Percentiles rank a stretch among this genome's conserved stretches.
These are phyloP conservation scores for Picochlorum sp. DNA, from an alignment of 139 green algal genomes.

Conservation along the genomic window DNA sequence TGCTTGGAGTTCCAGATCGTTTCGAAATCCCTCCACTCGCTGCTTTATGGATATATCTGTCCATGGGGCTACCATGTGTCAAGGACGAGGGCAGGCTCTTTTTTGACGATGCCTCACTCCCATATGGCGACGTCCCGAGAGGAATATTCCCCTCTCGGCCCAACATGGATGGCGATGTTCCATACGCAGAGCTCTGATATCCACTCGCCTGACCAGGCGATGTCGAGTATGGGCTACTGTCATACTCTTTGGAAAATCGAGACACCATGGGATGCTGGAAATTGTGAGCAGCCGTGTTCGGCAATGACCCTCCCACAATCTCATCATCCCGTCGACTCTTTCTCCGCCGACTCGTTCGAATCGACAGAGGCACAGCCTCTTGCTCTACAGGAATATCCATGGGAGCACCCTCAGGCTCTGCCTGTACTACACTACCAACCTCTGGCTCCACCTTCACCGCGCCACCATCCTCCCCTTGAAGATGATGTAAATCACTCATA, in stretches of 20 bases:
- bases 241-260: background rate
- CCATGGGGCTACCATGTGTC: conserved; percentile 2
- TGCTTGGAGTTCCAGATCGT: background rate
- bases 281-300: background rate
- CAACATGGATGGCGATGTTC: background rate
- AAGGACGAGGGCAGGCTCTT: background rate
- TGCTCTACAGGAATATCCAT: too few species aligned
- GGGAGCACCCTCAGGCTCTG: too few species aligned
- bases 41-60: conserved; percentile 10
- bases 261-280: background rate
- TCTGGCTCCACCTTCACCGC: too few species aligned
- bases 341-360: too few species aligned
- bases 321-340: background rate
- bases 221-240: too few species aligned
- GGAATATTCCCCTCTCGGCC: background rate
- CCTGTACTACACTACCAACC: too few species aligned
- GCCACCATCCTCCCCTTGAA: too few species aligned
- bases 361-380: too few species aligned
- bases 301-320: background rate
- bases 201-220: too few species aligned
- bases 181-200: background rate
- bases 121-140: background rate
- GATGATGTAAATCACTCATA: too few species aligned
- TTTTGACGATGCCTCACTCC: background rate
- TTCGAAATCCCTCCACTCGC: conserved; percentile 5